Evolutionary conservation across 192 early-diverging fungal genomes (phyloP), one percentile per base, ranked within the genome.

Genomic region (Coemansia sp.): DNA sequence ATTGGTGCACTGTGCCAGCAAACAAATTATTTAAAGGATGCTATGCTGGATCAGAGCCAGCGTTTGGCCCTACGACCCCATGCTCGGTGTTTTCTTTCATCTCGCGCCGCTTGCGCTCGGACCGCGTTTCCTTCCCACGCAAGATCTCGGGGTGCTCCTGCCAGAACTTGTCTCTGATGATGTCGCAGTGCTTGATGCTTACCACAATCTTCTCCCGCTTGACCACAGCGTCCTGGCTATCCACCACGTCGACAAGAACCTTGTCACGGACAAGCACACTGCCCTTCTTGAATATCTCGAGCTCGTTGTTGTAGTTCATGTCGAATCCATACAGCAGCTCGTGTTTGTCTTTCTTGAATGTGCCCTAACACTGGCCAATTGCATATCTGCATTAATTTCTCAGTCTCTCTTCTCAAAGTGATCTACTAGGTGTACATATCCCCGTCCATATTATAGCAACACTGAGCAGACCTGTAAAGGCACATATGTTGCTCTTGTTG

Each of bases 271-370:
- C 68, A 17, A 98, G 66, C 0, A 91, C 86, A 27, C 86, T 88
- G 12, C 96, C 96, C 75, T 96, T 98, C 56, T 88, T 82, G 67
- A 83, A 95, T n/a, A 95, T 86, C 11, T 86, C 84, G 4, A 84
- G 84, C 37, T 92, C 64, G 25, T 86, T 82, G 72, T 87, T 91
- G 74, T 97, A 98, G 73, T 98, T 98, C 61, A 92, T 89, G 52
- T 84, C 82, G 67, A 85, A 96, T 34, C 87, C 64, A 61, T 93
- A 96, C 7, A 98, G 69, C 23, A 98, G 80, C 67, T 97, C 95
- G 71, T 97, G 90, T 65, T 98, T 98, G 22, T 89, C 82, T 15
- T 84, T 86, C 9, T 92, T 91, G 44, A 93, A 81, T 21, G 94
- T 94, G 44, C 89, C 87, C 87, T 94, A 78, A 65, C 17, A 47